Evolutionary conservation across 2,329 filamentous ascomycete species (phyloP), one percentile per base, ranked within the genome.

Genomic region (Fusarium xylarioides): DNA sequence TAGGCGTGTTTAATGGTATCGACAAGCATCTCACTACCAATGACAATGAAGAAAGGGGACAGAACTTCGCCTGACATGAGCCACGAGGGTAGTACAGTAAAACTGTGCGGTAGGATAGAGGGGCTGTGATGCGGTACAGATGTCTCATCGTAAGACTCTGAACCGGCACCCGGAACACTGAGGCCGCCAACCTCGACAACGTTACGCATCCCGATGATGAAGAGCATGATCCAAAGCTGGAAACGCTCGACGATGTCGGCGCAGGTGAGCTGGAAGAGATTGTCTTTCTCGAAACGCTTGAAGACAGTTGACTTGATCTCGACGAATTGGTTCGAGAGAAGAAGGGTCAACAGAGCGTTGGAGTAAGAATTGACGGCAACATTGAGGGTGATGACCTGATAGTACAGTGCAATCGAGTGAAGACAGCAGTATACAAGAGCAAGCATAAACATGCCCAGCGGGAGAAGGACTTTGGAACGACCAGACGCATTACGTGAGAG

Each of bases 241-340:
- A 99, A 99, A 3, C 96, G 91, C 82, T 99, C 96, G 4, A 99
- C 96, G 38, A 99, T 92, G 80, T 99, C 96, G 8, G 96, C 95
- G 74, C 96, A 99, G 0, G 95, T 97, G 19, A 99, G 87, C 81
- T 99, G 96, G 80, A 99, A 99, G 0, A 97, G 85, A 74, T 97
- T 98, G 79, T 99, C 96, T 81, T 98, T 98, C 78, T 99, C 96
- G 72, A 98, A 97, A 68, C 95, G 96, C 85, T 99, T 98, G 86
- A 99, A 99, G 2, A 99, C 97, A 0, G 95, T 97, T 68, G 94
- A 94, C 80, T 99, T 99, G 86, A 99, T 97, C 83, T 99, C 96
- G 47, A 99, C 96, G 78, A 99, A 99, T 79, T 99, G 97, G 79
- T 98, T 99, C 11, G 95, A 98, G 80, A 99, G 90, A 4, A 99